Percentiles rank a stretch among this genome's conserved stretches.
Evolutionary conservation across 208 protist genomes (phyloP).

Genomic region (Wallacemonas sp.): DNA sequence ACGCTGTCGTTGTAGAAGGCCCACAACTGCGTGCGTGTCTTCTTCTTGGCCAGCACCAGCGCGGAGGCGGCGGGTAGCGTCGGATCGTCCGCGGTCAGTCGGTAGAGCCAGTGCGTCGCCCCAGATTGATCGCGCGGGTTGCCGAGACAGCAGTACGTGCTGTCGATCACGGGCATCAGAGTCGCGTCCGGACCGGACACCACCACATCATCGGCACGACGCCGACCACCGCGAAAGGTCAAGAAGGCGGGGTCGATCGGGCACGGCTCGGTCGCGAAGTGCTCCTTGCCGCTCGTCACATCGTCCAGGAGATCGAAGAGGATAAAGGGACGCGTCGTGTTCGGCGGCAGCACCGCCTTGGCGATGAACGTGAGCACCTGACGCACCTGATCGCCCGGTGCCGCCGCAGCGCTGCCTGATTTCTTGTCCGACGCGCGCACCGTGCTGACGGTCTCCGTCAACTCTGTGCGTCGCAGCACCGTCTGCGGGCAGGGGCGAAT

Average conservation of each 20-base stretch:
- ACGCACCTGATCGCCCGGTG: not conserved
- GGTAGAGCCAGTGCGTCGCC: constrained; percentile 8
- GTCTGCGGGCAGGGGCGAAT: constrained; percentile 4
- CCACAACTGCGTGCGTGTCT: constrained; percentile 31
- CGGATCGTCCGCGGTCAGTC: constrained; percentile 24
- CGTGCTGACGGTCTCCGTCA: not conserved
- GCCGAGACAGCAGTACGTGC: constrained; percentile 62
- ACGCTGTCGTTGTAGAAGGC: constrained; percentile 71
- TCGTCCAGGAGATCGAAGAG: constrained; percentile 22
- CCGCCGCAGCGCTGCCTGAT: not conserved
- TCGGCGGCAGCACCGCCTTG: not conserved
- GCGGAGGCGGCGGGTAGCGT: constrained; percentile 48
- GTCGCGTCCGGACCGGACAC: constrained; percentile 32
- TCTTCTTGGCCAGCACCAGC: constrained; percentile 29
- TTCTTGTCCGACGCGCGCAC: not conserved
- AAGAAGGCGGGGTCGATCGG: not conserved
- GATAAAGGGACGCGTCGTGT: constrained; percentile 1
- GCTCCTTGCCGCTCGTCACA: constrained; percentile 14
- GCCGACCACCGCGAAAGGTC: constrained; percentile 7
- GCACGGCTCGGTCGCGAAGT: constrained; percentile 12
- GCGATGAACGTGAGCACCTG: not conserved
- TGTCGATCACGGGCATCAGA: constrained; percentile 30
- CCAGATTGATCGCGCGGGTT: constrained; percentile 12
- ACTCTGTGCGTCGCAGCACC: not conserved
- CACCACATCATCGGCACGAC: constrained; percentile 9